Conservation (phyloP, 176 grass and related monocot species). For the Paspalum vaginatum region DNA sequence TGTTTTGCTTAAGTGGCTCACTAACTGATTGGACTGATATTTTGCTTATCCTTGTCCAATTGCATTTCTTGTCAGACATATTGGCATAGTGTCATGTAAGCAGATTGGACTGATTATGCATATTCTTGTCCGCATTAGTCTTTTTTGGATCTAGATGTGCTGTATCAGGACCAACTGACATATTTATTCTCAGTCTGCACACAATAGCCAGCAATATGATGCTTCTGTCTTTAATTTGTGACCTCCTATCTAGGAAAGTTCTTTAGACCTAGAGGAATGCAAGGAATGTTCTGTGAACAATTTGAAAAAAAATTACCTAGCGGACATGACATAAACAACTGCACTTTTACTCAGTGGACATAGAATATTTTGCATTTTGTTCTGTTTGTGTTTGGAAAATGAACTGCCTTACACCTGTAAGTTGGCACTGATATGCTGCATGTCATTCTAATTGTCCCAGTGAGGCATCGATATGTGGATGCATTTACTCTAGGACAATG, state of each 20-base stretch:
- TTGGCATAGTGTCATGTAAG: conserved; percentile 37
- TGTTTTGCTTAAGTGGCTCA: conserved; percentile 37
- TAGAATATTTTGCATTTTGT: conserved; percentile 40
- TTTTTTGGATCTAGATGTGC: conserved; percentile 37
- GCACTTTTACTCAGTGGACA: conserved; percentile 3
- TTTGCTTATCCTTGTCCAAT: conserved; percentile 43
- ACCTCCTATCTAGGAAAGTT: conserved; percentile 52
- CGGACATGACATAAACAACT: conserved; percentile 37
- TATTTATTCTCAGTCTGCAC: conserved; percentile 50
- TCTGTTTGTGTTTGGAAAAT: conserved; percentile 33
- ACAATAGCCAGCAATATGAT: conserved; percentile 27
- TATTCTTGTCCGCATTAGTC: conserved; percentile 44
- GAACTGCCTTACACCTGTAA: neutral
- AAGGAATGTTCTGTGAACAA: conserved; percentile 36
- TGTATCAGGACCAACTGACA: conserved; percentile 33
- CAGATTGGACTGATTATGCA: conserved; percentile 49
- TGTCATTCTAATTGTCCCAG: neutral
- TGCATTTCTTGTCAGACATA: conserved; percentile 39
- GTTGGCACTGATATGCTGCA: neutral
- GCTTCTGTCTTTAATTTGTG: conserved; percentile 53
- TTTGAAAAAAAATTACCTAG: conserved; percentile 17
- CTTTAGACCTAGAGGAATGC: conserved; percentile 45
- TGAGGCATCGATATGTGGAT: conserved; percentile 19
- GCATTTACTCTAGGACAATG: neutral
- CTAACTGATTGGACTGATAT: conserved; percentile 54